Conservation (phyloP, 148 eudicot species). For the Fagopyrum tataricum region DNA sequence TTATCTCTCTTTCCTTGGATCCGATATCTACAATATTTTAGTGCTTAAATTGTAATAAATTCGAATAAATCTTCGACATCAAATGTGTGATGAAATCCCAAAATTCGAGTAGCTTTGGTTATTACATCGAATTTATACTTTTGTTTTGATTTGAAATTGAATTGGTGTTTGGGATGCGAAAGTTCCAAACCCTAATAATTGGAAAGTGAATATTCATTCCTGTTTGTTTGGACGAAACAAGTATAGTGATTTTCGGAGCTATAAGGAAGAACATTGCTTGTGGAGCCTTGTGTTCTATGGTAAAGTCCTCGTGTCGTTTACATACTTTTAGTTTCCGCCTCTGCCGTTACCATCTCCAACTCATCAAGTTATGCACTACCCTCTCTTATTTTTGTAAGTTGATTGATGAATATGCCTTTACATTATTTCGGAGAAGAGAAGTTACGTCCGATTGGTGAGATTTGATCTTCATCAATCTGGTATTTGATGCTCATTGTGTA, state of each 20-base stretch:
- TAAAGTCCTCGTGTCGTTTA: no score
- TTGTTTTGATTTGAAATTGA: neutral
- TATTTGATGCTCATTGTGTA: no score
- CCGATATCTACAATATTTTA: neutral
- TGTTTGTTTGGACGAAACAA: neutral
- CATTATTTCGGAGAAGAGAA: no score
- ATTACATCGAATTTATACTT: neutral
- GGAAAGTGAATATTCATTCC: neutral
- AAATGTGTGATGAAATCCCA: neutral
- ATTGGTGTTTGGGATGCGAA: no score
- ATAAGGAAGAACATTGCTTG: neutral
- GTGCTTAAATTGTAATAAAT: neutral
- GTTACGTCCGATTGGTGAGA: no score
- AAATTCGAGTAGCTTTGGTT: neutral
- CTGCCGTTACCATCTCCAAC: no score
- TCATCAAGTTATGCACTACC: no score
- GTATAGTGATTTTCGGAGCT: neutral
- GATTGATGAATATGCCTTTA: no score
- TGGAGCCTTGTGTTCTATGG: constrained; percentile 4
- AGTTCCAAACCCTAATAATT: neutral
- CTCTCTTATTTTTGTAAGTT: no score
- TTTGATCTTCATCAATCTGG: no score
- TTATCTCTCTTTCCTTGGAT: neutral
- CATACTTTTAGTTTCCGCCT: no score
- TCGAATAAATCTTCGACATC: neutral